Base-by-base conservation (phyloP, 768 basidiomycete species). In the Boletus rubescentipes region DNA sequence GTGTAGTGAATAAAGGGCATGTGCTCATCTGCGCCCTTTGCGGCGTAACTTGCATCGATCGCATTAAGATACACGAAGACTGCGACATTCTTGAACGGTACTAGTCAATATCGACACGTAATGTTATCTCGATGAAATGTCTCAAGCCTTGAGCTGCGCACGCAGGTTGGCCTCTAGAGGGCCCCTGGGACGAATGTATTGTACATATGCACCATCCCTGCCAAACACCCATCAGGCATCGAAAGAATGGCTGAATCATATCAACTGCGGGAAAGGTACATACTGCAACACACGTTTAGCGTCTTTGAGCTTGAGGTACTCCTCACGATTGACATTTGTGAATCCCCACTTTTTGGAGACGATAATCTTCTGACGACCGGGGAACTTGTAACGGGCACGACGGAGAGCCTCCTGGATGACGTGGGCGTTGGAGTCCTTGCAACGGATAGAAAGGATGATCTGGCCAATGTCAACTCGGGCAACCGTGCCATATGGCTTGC, bases 311-410 rank as follows among this genome's bases (percentile, higher is more conserved):
- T 84, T 86, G 68, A 82, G 65, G 73, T 97, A 98, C 43, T 95
- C 93, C 62, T 84, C 86, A 73, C 93, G 87, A 71, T 85, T 84
- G 54, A 98, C 93, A 64, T 89, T 89, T 38, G 97, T 99, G 79
- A 99, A 98, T 57, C 95, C 95, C 94, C 97, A 98, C 83, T 96
- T 97, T 83, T 93, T 93, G 53, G 89, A 92, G 62, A 93, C 80
- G 61, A 95, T 94, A 73, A 96, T 94, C 84, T 96, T 96, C 80
- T 96, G 93, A 68, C 93, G 85, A 53, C 93, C 93, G n/a, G 93
- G 91, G 88, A 94, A 96, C 86, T 98, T 99, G 86, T 98, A 98
- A 51, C 96, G 91, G 11, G 94, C 92, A 65, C 95, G 94, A 65
- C 95, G 91, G 61, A 98, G 87, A 50, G 95, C 96, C 78, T 98